phyloP scores from a whole-genome alignment of 2,329 filamentous ascomycete genomes.

The Xylariaceae sp. region DNA sequence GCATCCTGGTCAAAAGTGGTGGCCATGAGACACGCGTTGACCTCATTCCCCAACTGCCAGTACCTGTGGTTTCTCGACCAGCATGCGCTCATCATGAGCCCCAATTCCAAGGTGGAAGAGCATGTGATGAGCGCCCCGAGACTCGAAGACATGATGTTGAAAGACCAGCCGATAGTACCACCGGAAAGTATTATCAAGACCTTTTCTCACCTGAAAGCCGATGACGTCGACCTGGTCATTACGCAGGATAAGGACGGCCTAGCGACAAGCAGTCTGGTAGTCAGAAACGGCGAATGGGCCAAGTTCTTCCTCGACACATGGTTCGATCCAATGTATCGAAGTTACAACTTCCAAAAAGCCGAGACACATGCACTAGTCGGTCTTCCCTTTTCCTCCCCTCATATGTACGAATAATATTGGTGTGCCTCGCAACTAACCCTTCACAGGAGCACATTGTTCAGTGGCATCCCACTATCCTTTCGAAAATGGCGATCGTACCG shows the following conservation, averaged over 20 bases:
- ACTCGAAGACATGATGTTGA: slow-evolving; percentile 76
- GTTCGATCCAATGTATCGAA: slow-evolving; percentile 91
- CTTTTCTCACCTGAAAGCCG: slow-evolving; percentile 71
- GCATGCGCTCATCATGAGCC: slow-evolving; percentile 85
- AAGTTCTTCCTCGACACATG: slow-evolving; percentile 90
- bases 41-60: slow-evolving; percentile 66
- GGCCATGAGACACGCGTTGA: slow-evolving; percentile 82
- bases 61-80: slow-evolving; percentile 87
- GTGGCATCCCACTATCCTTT: slow-evolving; percentile 95
- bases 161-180: slow-evolving; percentile 79
- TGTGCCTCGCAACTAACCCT: slow-evolving; percentile 26
- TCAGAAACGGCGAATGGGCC: slow-evolving; percentile 83
- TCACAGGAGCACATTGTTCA: slow-evolving; percentile 77
- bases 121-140: slow-evolving; percentile 62
- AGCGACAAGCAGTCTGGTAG: slow-evolving; percentile 68
- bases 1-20: slow-evolving; percentile 72
- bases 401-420: background rate
- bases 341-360: slow-evolving; percentile 94
- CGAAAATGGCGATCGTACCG: slow-evolving; percentile 83
- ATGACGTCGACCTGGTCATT: slow-evolving; percentile 74
- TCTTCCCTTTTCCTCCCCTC: slow-evolving; percentile 9
- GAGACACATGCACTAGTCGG: slow-evolving; percentile 84
- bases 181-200: slow-evolving; percentile 97
- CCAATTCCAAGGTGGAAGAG: slow-evolving; percentile 60
- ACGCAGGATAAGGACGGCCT: slow-evolving; percentile 81